Conservation (phyloP, 495 filamentous ascomycete species). For the Trichoderma erinaceum region DNA sequence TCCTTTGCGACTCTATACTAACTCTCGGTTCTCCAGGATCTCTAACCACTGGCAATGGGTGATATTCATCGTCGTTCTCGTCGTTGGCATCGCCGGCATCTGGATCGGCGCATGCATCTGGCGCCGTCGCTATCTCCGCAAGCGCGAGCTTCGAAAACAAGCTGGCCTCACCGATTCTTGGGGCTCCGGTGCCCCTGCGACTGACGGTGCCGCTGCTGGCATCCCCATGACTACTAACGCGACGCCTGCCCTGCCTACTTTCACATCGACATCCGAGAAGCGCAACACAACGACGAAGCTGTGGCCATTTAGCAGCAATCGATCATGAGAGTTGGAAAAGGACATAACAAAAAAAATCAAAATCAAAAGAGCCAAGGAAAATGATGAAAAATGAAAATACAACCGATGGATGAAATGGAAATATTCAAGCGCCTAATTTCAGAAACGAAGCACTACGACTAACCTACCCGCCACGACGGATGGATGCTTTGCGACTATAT, state of each 20-base stretch:
- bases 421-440: not conserved
- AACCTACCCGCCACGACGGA: too few relatives aligned
- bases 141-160: constrained; percentile 42
- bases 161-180: constrained; percentile 25
- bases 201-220: constrained; percentile 16
- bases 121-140: constrained; percentile 45
- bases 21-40: constrained; percentile 32
- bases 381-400: not conserved
- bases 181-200: constrained; percentile 25
- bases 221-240: not conserved
- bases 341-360: not conserved
- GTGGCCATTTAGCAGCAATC: not conserved
- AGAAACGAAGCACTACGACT: constrained; percentile 2
- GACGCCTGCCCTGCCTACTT: not conserved
- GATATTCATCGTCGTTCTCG: constrained; percentile 48
- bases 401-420: not conserved
- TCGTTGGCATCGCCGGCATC: constrained; percentile 44
- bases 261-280: constrained; percentile 2
- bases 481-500: too few relatives aligned
- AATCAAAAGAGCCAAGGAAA: not conserved
- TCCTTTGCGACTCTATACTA: constrained; percentile 11
- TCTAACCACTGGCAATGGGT: constrained; percentile 49
- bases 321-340: not conserved
- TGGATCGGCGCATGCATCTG: constrained; percentile 51
- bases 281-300: not conserved